Evolutionary conservation across 345 rosid genomes (phyloP).

Genomic region (Kandelia obovata): DNA sequence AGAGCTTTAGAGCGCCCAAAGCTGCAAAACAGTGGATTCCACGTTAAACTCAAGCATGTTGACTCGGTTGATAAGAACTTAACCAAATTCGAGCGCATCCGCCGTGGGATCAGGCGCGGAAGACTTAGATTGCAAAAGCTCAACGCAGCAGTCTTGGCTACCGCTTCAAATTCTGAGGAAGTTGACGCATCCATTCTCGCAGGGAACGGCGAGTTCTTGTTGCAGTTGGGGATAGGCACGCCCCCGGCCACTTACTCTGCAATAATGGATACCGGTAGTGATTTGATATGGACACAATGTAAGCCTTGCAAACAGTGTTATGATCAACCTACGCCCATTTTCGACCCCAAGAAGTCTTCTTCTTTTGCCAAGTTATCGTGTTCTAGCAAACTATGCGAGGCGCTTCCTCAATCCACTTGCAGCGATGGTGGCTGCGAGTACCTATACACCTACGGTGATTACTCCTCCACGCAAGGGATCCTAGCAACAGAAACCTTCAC

Average conservation of each 20-base stretch:
- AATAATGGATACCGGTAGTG: constrained; percentile 86
- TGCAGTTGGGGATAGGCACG: constrained; percentile 68
- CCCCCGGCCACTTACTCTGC: constrained; percentile 58
- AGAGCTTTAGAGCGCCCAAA: neutral
- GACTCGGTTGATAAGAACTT: constrained; percentile 66
- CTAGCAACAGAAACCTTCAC: constrained; percentile 66
- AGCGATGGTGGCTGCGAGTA: constrained; percentile 53
- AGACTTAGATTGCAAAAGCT: constrained; percentile 52
- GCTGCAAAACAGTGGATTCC: constrained; percentile 35
- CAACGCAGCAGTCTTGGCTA: constrained; percentile 42
- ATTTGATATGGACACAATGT: constrained; percentile 95
- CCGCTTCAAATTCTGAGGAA: constrained; percentile 22
- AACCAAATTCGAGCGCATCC: constrained; percentile 64
- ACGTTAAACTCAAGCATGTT: constrained; percentile 49
- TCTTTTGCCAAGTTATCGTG: constrained; percentile 57
- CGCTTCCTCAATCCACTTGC: constrained; percentile 50
- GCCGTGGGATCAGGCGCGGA: constrained; percentile 64
- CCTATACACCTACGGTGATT: constrained; percentile 74
- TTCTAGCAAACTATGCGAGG: constrained; percentile 52
- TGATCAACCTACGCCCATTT: constrained; percentile 66
- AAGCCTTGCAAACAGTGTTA: constrained; percentile 74
- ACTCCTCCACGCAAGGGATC: constrained; percentile 77
- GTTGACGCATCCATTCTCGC: constrained; percentile 48
- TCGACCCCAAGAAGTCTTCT: constrained; percentile 67
- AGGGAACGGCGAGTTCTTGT: constrained; percentile 79